These are phyloP conservation scores for Vitis amurensis DNA, from an alignment of 164 flowering plant genomes.

Conservation along the genomic window DNA sequence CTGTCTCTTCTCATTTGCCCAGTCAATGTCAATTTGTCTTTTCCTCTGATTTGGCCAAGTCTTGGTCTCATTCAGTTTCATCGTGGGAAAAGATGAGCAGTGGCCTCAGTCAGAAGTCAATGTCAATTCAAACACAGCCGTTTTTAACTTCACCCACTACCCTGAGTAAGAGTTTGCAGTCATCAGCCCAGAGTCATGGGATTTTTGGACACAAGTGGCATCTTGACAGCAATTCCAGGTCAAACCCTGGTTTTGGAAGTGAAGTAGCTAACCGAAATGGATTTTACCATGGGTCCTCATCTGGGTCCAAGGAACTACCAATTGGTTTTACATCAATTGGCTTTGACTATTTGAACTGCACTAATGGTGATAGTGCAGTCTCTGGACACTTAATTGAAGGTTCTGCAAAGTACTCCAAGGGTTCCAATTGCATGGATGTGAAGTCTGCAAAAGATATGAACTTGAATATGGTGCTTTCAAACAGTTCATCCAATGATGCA, in stretches of 20 bases:
- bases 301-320: conserved; percentile 36
- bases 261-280: conserved; percentile 30
- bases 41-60: too few species aligned
- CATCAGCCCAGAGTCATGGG: conserved; percentile 31
- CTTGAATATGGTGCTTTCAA: conserved; percentile 36
- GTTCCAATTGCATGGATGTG: conserved; percentile 30
- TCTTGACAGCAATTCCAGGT: conserved; percentile 12
- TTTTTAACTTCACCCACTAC: conserved; percentile 23
- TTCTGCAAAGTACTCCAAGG: conserved; percentile 25
- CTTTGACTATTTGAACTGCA: conserved; percentile 24
- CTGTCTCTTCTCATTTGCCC: too few species aligned
- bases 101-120: conserved; percentile 26
- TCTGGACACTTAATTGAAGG: conserved; percentile 12
- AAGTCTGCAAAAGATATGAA: conserved; percentile 36
- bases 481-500: conserved; percentile 24
- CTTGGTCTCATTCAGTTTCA: too few species aligned
- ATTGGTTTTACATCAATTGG: conserved; percentile 27
- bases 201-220: conserved; percentile 39
- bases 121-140: conserved; percentile 28
- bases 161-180: conserved; percentile 25
- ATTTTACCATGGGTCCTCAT: conserved; percentile 45
- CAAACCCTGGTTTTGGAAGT: conserved; percentile 21
- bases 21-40: too few species aligned
- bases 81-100: too few species aligned
- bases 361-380: conserved; percentile 14